phyloP scores from a whole-genome alignment of 2,329 filamentous ascomycete species.

The Cladorrhinum sp. region DNA sequence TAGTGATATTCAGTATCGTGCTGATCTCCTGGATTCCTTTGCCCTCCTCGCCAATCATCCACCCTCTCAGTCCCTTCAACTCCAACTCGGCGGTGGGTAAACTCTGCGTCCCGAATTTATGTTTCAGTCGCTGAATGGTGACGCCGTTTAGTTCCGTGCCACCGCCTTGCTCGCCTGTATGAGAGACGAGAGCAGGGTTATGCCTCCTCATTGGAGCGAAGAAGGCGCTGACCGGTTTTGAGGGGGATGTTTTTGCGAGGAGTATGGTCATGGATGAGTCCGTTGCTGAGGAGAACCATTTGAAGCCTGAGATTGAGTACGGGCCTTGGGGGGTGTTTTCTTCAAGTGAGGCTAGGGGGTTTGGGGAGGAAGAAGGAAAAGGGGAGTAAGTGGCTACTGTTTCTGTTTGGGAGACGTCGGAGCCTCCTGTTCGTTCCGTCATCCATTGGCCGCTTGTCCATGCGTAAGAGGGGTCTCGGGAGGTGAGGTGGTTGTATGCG shows the following conservation, averaged over 20 bases:
- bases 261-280: slow-evolving; percentile 63
- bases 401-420: slow-evolving; percentile 66
- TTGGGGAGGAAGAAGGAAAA: slow-evolving; percentile 18
- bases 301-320: slow-evolving; percentile 64
- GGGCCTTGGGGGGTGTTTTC: slow-evolving; percentile 47
- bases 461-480: slow-evolving; percentile 46
- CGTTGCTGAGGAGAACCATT: slow-evolving; percentile 68
- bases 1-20: slow-evolving; percentile 65
- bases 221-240: slow-evolving; percentile 58
- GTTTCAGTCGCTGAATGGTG: slow-evolving; percentile 66
- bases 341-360: slow-evolving; percentile 29
- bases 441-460: slow-evolving; percentile 80
- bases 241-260: slow-evolving; percentile 55
- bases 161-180: slow-evolving; percentile 31
- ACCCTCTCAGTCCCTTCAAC: slow-evolving; percentile 58
- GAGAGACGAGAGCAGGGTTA: slow-evolving; percentile 28
- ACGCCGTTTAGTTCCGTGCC: slow-evolving; percentile 61
- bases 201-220: slow-evolving; percentile 59
- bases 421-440: slow-evolving; percentile 68
- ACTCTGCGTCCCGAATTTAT: slow-evolving; percentile 67
- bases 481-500: slow-evolving; percentile 52
- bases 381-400: slow-evolving; percentile 49
- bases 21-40: slow-evolving; percentile 66
- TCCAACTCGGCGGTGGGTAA: slow-evolving; percentile 72
- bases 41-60: slow-evolving; percentile 65